Percentiles rank a stretch among this genome's conserved stretches.
Evolutionary conservation across 352 stramenopile species (phyloP).

Genomic region (Phytophthora sp.): DNA sequence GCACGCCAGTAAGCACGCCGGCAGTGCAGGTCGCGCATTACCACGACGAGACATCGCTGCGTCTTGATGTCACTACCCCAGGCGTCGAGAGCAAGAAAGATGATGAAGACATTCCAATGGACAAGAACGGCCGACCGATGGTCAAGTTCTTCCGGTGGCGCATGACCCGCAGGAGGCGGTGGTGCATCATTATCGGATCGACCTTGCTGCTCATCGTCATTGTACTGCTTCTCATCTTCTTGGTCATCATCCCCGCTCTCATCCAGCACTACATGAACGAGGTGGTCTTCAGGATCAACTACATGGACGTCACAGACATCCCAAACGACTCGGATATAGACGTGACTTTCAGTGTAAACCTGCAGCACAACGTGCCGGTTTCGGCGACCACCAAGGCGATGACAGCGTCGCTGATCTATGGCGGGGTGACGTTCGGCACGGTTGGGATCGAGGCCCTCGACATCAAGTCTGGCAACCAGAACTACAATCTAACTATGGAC

Average conservation of each 20-base stretch:
- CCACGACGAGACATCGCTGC: conserved; percentile 17
- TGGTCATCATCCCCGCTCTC: conserved; percentile 51
- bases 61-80: conserved; percentile 19
- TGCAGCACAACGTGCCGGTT: conserved; percentile 46
- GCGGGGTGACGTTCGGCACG: conserved; percentile 42
- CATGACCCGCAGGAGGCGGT: conserved; percentile 51
- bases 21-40: conserved; percentile 24
- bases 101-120: conserved; percentile 13
- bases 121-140: conserved; percentile 27
- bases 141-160: conserved; percentile 57
- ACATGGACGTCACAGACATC: conserved; percentile 62
- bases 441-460: conserved; percentile 49
- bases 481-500: conserved; percentile 59
- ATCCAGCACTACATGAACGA: conserved; percentile 66
- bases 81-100: conserved; percentile 23
- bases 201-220: conserved; percentile 45
- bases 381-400: conserved; percentile 51
- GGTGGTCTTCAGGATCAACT: conserved; percentile 62
- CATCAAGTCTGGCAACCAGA: conserved; percentile 47
- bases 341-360: conserved; percentile 58
- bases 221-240: conserved; percentile 61
- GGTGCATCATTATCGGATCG: conserved; percentile 33
- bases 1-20: conserved; percentile 21
- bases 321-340: conserved; percentile 42
- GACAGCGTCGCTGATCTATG: conserved; percentile 44